phyloP scores from a whole-genome alignment of 2,329 filamentous ascomycete species.

The Fusarium paranaense region DNA sequence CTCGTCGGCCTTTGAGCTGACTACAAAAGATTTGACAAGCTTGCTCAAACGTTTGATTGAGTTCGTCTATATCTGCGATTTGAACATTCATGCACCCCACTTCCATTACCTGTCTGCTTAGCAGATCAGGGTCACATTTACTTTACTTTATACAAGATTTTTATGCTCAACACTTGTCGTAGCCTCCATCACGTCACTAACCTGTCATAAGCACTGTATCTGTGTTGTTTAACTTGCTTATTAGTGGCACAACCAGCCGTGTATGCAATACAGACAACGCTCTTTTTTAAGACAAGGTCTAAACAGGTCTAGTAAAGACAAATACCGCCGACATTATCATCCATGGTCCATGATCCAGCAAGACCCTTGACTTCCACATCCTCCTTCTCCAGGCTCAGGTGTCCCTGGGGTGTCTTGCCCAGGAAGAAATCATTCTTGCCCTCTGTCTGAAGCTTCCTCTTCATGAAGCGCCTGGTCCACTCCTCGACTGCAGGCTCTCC shows the following conservation, averaged over 20 bases:
- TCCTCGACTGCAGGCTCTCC: conserved; percentile 85
- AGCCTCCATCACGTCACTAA: not conserved
- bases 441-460: conserved; percentile 60
- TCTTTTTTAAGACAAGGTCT: not conserved
- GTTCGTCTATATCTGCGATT: not conserved
- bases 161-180: not conserved
- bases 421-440: conserved; percentile 69
- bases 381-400: conserved; percentile 51
- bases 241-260: not conserved
- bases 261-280: not conserved
- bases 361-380: conserved; percentile 72
- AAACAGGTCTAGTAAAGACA: conserved; percentile 59
- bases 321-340: conserved; percentile 78
- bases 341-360: conserved; percentile 89
- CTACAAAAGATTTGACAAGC: conserved; percentile 19
- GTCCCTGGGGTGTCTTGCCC: conserved; percentile 61
- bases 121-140: not conserved
- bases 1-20: conserved; percentile 13
- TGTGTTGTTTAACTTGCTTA: conserved; percentile 4
- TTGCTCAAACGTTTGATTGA: conserved; percentile 11
- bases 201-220: not conserved
- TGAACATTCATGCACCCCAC: not conserved
- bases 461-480: conserved; percentile 71
- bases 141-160: not conserved
- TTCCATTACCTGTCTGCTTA: not conserved